These are phyloP conservation scores for Citrus sp. DNA, from an alignment of 345 rosid genomes.

Conservation along the genomic window DNA sequence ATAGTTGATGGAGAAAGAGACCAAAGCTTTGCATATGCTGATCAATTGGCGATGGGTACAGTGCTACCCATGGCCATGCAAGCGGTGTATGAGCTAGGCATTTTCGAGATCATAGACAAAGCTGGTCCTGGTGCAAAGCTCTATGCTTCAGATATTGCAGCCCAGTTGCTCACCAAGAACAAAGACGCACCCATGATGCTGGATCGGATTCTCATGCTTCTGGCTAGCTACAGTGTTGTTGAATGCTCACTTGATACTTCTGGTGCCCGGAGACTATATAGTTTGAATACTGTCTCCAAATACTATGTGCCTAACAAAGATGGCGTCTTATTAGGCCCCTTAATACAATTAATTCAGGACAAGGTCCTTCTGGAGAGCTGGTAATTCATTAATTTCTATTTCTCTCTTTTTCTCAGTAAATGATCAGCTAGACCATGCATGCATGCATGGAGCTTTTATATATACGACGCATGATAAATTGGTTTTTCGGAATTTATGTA, in stretches of 20 bases:
- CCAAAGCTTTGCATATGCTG: conserved; percentile 3
- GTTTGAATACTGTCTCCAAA: conserved; percentile 18
- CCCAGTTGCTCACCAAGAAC: conserved; percentile 10
- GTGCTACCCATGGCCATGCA: conserved; percentile 29
- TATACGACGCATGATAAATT: no score
- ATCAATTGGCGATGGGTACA: conserved; percentile 14
- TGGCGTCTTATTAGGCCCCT: not conserved
- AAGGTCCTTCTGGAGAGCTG: not conserved
- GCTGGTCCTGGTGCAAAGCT: conserved; percentile 16
- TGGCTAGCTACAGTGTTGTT: conserved; percentile 27
- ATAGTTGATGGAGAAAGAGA: not conserved
- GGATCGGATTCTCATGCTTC: conserved; percentile 2
- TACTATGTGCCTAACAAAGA: not conserved
- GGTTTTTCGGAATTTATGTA: not conserved
- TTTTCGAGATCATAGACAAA: conserved; percentile 27
- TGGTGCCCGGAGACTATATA: conserved; percentile 6
- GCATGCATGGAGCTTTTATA: no score
- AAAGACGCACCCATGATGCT: conserved; percentile 23
- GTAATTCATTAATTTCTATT: not conserved
- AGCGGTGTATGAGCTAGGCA: conserved; percentile 27
- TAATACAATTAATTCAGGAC: not conserved
- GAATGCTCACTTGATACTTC: conserved; percentile 6
- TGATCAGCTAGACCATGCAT: no score
- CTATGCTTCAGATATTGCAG: not conserved
- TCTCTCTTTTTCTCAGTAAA: not conserved